These are phyloP conservation scores for Plantago rigida DNA, from an alignment of 305 asterid species.

Conservation along the genomic window DNA sequence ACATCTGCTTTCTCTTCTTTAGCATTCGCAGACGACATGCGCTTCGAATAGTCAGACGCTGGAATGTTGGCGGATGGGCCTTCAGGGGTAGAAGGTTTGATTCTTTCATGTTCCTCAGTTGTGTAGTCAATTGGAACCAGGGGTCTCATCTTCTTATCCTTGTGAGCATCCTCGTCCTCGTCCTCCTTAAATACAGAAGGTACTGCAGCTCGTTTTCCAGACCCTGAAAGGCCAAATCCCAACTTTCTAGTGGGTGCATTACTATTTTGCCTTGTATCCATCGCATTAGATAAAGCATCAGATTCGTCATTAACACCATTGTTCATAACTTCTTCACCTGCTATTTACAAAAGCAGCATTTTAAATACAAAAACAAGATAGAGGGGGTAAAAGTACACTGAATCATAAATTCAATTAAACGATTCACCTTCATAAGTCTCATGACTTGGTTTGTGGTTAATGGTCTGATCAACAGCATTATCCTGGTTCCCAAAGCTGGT, in stretches of 20 bases:
- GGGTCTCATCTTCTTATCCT: constrained; percentile 97
- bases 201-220: constrained; percentile 80
- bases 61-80: constrained; percentile 46
- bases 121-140: constrained; percentile 96
- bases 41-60: constrained; percentile 66
- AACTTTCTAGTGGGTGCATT: constrained; percentile 60
- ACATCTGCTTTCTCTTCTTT: constrained; percentile 61
- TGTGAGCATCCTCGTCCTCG: constrained; percentile 82
- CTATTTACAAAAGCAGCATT: constrained; percentile 12
- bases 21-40: constrained; percentile 42
- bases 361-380: constrained; percentile 17
- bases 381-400: neutral
- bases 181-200: constrained; percentile 85
- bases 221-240: constrained; percentile 86
- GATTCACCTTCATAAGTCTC: constrained; percentile 37
- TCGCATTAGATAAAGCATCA: constrained; percentile 31
- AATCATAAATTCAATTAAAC: constrained; percentile 18
- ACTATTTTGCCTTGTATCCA: constrained; percentile 48
- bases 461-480: constrained; percentile 36
- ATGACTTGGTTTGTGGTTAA: constrained; percentile 35
- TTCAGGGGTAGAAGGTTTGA: constrained; percentile 44
- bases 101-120: constrained; percentile 64
- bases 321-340: constrained; percentile 51
- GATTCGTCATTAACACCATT: constrained; percentile 56
- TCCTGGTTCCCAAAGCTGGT: constrained; percentile 29